Conservation (phyloP, 139 green algal genomes). For the Coccomyxa sp. region DNA sequence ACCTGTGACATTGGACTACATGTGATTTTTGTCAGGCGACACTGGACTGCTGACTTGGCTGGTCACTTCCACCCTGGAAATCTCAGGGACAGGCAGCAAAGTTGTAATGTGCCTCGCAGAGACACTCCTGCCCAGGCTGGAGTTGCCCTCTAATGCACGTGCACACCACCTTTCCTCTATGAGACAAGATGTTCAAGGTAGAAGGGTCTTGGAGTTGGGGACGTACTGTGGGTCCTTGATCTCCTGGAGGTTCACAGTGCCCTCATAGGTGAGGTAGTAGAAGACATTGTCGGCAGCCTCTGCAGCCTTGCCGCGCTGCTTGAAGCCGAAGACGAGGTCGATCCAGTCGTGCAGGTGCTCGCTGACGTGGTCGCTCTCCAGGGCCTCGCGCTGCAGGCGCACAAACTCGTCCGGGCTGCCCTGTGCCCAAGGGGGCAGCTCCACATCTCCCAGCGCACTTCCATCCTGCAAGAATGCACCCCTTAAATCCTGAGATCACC, state of each 20-base stretch:
- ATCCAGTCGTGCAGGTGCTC: constrained; percentile 61
- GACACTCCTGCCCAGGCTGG: too few species aligned
- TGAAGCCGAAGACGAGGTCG: constrained; percentile 77
- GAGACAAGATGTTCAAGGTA: too few species aligned
- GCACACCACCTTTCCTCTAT: too few species aligned
- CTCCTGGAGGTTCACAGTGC: constrained; percentile 53
- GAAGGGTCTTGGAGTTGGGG: not conserved
- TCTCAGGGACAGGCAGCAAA: too few species aligned
- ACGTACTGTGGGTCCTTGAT: constrained; percentile 13
- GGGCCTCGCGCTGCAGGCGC: constrained; percentile 50
- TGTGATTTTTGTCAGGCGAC: too few species aligned
- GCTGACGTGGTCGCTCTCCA: constrained; percentile 57
- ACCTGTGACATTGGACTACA: too few species aligned
- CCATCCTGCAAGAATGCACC: constrained; percentile 25
- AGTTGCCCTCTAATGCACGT: too few species aligned
- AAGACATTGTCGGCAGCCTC: constrained; percentile 63
- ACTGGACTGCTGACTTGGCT: too few species aligned
- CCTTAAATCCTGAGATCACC: too few species aligned
- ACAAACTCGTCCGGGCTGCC: constrained; percentile 48
- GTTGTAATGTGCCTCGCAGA: too few species aligned
- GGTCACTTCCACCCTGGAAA: too few species aligned
- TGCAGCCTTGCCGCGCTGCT: constrained; percentile 63
- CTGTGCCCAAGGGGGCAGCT: constrained; percentile 79
- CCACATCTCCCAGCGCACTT: constrained; percentile 63
- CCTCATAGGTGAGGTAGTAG: constrained; percentile 88